Base-by-base conservation (phyloP, 768 basidiomycete species). In the Paxillus involutus region DNA sequence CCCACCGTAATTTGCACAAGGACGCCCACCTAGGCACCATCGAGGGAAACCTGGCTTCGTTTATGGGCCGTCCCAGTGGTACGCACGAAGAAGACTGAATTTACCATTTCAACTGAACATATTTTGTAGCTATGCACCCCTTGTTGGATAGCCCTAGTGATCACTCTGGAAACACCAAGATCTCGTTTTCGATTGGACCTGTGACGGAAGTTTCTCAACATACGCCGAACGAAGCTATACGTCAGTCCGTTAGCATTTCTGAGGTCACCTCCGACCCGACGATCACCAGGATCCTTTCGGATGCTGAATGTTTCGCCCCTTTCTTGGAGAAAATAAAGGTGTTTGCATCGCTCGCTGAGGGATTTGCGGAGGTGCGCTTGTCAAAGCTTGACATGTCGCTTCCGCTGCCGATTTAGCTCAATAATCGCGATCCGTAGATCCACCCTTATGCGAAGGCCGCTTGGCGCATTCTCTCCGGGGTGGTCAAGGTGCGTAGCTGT, bases 361-460 rank as follows among this genome's bases (percentile, higher is more conserved):
- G 9, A 30, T 30, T 30, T 30, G 29, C 29, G 29, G 29, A 30
- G 5, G 29, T 30, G 29, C 29, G 29, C 9, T 30, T 30, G 29
- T 2, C 4, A 17, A 16, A n/a, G 39, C 39, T 7, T 16, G 39
- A 10, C 39, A 40, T 3, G 39, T n/a, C 9, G n/a, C 39, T 40
- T 40, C 17, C 39, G 9, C 33, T 30, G 29, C 5, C 21, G 21
- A 21, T 30, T 33, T 30, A 9, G 8, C 16, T 2, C 9, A 17
- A 40, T n/a, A n/a, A 16, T 16, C n/a, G 4, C 4, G 14, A 17
- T n/a, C 39, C 39, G 7, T 11, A 40, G 39, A 40, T 40, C 9
- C 52, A 53, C 14, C 52, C 52, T 11, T 53, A 53, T 13, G 40
- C 45, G 17, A 53, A 53, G 30, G 7, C 11, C 14, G 39, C 16